Evolutionary conservation across 805 yeast species (phyloP).

Genomic region (Saccharomycodes ludwigii): DNA sequence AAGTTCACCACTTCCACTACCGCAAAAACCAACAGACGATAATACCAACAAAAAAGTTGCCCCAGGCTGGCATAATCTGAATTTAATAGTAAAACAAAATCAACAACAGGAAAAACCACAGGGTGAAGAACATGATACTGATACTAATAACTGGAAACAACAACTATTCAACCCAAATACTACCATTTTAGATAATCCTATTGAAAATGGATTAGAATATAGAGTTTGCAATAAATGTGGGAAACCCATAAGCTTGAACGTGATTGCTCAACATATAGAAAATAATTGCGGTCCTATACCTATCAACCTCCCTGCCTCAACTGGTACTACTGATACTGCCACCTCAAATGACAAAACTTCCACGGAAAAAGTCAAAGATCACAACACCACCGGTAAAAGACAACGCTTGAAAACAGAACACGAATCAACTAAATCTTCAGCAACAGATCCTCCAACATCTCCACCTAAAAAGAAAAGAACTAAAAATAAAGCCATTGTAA

Average conservation of each 20-base stretch:
- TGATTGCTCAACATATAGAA: slow-evolving; percentile 19
- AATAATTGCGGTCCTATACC: slow-evolving; percentile 12
- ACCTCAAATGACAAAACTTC: slow-evolving; percentile 5
- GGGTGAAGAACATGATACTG: slow-evolving; percentile 7
- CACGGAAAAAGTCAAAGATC: slow-evolving; percentile 5
- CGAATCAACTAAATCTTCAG: slow-evolving; percentile 9
- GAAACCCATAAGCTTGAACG: slow-evolving; percentile 18
- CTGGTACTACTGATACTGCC: slow-evolving; percentile 4
- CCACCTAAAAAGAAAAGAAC: slow-evolving; percentile 18
- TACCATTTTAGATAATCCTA: slow-evolving; percentile 12
- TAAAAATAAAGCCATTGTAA: slow-evolving; percentile 39
- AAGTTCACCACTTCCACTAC: no score
- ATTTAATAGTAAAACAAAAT: slow-evolving; percentile 11
- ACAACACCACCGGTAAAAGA: slow-evolving; percentile 5
- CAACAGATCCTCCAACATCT: slow-evolving; percentile 10
- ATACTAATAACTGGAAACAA: background rate
- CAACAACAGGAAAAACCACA: slow-evolving; percentile 5
- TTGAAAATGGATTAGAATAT: slow-evolving; percentile 13
- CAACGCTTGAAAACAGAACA: background rate
- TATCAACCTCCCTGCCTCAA: no score
- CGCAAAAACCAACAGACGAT: no score
- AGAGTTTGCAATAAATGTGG: slow-evolving; percentile 23
- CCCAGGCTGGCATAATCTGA: slow-evolving; percentile 15
- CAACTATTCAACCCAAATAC: slow-evolving; percentile 16
- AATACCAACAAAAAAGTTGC: no score